Conservation (phyloP, 352 stramenopile species). For the Phytopythium sindhum region DNA sequence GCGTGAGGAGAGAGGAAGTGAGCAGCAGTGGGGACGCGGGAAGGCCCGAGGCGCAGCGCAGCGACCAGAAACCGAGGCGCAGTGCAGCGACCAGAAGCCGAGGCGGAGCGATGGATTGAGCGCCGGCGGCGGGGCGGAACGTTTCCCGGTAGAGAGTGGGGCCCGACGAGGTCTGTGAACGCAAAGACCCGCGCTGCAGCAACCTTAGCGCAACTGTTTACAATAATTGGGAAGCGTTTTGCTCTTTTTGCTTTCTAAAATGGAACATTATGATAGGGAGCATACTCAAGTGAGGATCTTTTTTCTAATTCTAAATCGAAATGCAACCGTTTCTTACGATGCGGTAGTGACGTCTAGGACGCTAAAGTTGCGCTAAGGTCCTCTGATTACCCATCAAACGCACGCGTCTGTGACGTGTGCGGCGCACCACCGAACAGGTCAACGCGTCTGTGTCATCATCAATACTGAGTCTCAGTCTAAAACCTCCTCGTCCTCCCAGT, state of each 20-base stretch:
- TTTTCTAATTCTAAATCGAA: too few relatives aligned
- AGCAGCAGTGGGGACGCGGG: too few relatives aligned
- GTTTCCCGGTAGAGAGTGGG: too few relatives aligned
- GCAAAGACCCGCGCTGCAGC: neutral
- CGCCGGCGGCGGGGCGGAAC: too few relatives aligned
- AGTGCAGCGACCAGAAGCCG: too few relatives aligned
- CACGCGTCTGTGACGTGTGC: conserved; percentile 1
- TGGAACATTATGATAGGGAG: neutral
- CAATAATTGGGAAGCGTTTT: neutral
- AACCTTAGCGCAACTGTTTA: neutral
- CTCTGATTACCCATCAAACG: conserved; percentile 1
- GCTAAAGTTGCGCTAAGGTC: neutral
- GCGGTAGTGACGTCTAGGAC: neutral
- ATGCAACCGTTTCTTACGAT: neutral
- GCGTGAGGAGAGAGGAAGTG: neutral
- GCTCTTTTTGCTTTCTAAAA: neutral
- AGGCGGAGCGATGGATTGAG: too few relatives aligned
- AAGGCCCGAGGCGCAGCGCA: neutral
- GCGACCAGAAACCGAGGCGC: too few relatives aligned
- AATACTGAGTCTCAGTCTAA: neutral
- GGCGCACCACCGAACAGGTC: neutral
- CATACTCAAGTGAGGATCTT: too few relatives aligned
- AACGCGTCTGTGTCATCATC: neutral
- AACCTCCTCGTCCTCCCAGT: conserved; percentile 63
- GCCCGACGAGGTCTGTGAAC: neutral